phyloP scores from a whole-genome alignment of 805 yeast species.

The Candida manassasensis region DNA sequence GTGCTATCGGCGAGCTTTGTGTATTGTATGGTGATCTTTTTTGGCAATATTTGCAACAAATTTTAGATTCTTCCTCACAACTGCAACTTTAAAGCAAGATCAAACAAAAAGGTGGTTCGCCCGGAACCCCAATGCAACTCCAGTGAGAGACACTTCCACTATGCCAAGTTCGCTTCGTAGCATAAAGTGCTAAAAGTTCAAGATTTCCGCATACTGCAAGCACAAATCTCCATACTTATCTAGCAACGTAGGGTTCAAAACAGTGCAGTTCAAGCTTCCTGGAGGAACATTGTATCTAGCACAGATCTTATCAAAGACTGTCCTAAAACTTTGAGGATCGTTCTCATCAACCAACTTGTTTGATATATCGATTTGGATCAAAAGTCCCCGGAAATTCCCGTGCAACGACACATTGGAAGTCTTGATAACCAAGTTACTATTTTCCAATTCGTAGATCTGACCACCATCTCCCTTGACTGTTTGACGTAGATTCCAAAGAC shows the following conservation, averaged over 20 bases:
- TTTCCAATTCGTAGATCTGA: slow-evolving; percentile 51
- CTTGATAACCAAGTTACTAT: slow-evolving; percentile 50
- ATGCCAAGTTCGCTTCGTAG: too few relatives aligned
- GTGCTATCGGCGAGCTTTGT: too few relatives aligned
- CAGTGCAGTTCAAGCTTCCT: slow-evolving; percentile 32
- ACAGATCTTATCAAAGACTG: slow-evolving; percentile 23
- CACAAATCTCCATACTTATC: slow-evolving; percentile 39
- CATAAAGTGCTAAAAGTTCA: slow-evolving; percentile 32
- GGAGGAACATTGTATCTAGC: slow-evolving; percentile 34
- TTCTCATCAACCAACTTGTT: slow-evolving; percentile 14
- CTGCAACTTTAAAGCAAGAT: too few relatives aligned
- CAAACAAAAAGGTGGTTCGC: too few relatives aligned
- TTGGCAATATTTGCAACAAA: too few relatives aligned
- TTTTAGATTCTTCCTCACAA: too few relatives aligned
- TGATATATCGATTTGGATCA: slow-evolving; percentile 51
- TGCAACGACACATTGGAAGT: slow-evolving; percentile 71
- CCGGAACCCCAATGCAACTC: too few relatives aligned
- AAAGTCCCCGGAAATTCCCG: slow-evolving; percentile 67
- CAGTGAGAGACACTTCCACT: too few relatives aligned
- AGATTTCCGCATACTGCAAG: slow-evolving; percentile 37
- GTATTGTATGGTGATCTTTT: too few relatives aligned
- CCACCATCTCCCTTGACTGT: slow-evolving; percentile 74
- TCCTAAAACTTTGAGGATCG: slow-evolving; percentile 9
- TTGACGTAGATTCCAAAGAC: slow-evolving; percentile 69
- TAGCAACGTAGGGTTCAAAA: slow-evolving; percentile 19